A percentile compares a stretch with the other conserved stretches of the same genome.
Conservation (phyloP, 306 rosid genomes). For the Vigna trinervia region DNA sequence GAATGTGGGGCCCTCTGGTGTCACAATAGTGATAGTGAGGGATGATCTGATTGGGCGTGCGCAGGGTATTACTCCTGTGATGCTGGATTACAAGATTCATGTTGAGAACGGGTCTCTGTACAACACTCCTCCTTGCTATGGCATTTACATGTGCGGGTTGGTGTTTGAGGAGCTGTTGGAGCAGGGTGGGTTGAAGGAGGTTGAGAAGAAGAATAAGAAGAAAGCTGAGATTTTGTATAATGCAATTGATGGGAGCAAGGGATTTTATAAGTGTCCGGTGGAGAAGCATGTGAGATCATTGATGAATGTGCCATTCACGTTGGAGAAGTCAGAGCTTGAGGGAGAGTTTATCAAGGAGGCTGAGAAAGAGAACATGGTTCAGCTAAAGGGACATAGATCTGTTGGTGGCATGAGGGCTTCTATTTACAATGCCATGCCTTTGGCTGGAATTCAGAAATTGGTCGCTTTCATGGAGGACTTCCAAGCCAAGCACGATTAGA, state of each 20-base stretch:
- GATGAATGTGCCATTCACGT: constrained; percentile 89
- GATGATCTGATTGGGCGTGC: constrained; percentile 80
- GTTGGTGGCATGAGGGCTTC: constrained; percentile 96
- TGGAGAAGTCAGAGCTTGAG: constrained; percentile 80
- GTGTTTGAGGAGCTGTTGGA: constrained; percentile 69
- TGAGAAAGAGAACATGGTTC: constrained; percentile 76
- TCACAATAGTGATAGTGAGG: constrained; percentile 72
- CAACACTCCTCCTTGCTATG: constrained; percentile 83
- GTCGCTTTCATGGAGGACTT: constrained; percentile 87
- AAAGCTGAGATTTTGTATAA: constrained; percentile 70
- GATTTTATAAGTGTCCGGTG: constrained; percentile 79
- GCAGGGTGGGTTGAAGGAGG: constrained; percentile 82
- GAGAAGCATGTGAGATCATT: constrained; percentile 78
- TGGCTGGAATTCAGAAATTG: constrained; percentile 85
- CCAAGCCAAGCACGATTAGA: constrained; percentile 74
- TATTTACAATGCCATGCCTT: constrained; percentile 90
- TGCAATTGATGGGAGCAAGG: constrained; percentile 73
- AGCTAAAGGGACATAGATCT: constrained; percentile 88
- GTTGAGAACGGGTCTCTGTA: constrained; percentile 74
- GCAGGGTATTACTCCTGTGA: constrained; percentile 68
- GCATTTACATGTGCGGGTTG: constrained; percentile 83
- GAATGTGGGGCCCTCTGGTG: constrained; percentile 90
- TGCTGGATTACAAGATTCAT: constrained; percentile 85
- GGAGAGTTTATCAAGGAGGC: constrained; percentile 87
- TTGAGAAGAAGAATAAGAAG: constrained; percentile 79